Base-by-base conservation (phyloP, 306 rosid species). In the Adenanthera pavonina region DNA sequence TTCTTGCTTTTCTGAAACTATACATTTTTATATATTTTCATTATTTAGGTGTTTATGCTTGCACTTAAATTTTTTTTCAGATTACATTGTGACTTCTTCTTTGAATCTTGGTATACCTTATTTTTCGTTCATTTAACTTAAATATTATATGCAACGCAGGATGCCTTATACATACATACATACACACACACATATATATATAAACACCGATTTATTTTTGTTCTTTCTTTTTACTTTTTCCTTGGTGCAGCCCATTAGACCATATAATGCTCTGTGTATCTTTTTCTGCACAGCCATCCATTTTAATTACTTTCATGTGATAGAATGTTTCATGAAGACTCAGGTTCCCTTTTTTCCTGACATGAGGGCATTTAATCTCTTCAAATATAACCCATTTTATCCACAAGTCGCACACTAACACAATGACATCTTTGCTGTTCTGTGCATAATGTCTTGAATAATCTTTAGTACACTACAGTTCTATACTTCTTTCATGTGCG, bases 21-120 rank as follows among this genome's bases (percentile, higher is more conserved):
- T 70, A 44, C 38, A 10, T 44, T 20, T 69, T 47, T 43, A 13
- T 72, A 52, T 44, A 14, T 70, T 36, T 71, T 16, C 7, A 30
- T 57, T 17, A 44, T 40, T 54, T 30, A 62, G 3, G 41, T 7
- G 2, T 60, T 60, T 11, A 30, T 2, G 6, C 15, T 73, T 38
- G 40, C 72, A 35, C 49, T 56, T 65, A 4, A 70, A 48, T 69
- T 84, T 40, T 34, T 70, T 38, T 12, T 53, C 9, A 33, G 59
- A 20, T 71, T 49, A 8, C 8, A 40, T 59, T 71, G 3, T 70
- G 62, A 25, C 48, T 41, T 77, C 35, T 57, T 81, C n/a, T 48
- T 1, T 17, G 44, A 48, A 6, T 51, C 8, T 56, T 25, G 62
- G 0, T 13, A 49, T 13, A 44, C 48, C 5, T 44, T 44, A 8